These are phyloP conservation scores for Fusarium euwallaceae DNA, from an alignment of 2,329 filamentous ascomycete species.

Conservation along the genomic window DNA sequence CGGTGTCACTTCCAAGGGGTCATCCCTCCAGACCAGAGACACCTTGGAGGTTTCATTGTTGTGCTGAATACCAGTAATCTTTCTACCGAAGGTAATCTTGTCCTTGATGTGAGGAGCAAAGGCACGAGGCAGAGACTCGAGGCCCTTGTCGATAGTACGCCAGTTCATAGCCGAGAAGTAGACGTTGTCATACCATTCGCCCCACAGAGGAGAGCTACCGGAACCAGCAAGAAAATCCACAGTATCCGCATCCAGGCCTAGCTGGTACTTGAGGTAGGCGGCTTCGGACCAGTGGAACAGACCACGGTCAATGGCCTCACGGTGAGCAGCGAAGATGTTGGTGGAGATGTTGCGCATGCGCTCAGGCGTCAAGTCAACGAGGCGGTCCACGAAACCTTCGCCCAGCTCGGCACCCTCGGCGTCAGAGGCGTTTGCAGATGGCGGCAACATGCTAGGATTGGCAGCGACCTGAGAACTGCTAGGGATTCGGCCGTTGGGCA, in stretches of 20 bases:
- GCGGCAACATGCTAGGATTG: not conserved
- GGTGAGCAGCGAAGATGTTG: slow-evolving; percentile 61
- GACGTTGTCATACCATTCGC: slow-evolving; percentile 61
- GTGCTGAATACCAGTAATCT: slow-evolving; percentile 69
- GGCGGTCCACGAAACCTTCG: not conserved
- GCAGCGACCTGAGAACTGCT: slow-evolving; percentile 31
- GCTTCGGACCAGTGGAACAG: slow-evolving; percentile 68
- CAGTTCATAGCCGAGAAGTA: slow-evolving; percentile 72
- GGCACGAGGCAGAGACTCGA: slow-evolving; percentile 59
- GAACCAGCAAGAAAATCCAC: not conserved
- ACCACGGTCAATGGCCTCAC: not conserved
- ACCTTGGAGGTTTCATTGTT: slow-evolving; percentile 62
- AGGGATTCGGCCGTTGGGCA: slow-evolving; percentile 46
- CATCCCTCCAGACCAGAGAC: slow-evolving; percentile 67
- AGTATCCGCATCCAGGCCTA: slow-evolving; percentile 60
- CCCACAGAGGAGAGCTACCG: slow-evolving; percentile 59
- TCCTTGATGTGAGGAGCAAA: slow-evolving; percentile 73
- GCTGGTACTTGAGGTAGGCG: slow-evolving; percentile 61
- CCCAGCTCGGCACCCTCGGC: not conserved
- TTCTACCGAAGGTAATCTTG: slow-evolving; percentile 63
- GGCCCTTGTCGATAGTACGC: slow-evolving; percentile 66
- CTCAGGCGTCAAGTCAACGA: not conserved
- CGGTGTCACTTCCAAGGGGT: slow-evolving; percentile 51
- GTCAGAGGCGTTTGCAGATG: slow-evolving; percentile 16
- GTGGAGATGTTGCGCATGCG: slow-evolving; percentile 47